Conservation (phyloP, 1,284 basidiomycete species). For the Wallemia ichthyophaga region DNA sequence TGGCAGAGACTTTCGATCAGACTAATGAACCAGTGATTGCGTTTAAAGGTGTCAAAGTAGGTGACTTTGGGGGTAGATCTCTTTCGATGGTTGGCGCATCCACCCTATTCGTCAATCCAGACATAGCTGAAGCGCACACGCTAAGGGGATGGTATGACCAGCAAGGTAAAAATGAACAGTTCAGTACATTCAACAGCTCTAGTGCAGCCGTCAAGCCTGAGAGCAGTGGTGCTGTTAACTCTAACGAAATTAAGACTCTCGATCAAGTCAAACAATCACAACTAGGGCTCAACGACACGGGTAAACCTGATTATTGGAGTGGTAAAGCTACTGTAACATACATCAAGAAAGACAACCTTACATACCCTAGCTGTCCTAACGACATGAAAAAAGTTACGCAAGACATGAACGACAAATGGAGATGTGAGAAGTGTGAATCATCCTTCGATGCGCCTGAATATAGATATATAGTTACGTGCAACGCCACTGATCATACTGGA, state of each 20-base stretch:
- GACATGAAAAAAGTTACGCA: slow-evolving; percentile 69
- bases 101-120: slow-evolving; percentile 56
- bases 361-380: slow-evolving; percentile 66
- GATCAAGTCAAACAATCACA: slow-evolving; percentile 52
- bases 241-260: slow-evolving; percentile 39
- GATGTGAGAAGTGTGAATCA: slow-evolving; percentile 78
- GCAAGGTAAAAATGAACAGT: slow-evolving; percentile 8
- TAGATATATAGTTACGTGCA: slow-evolving; percentile 71
- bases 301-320: slow-evolving; percentile 44
- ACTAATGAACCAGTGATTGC: slow-evolving; percentile 40
- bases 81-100: slow-evolving; percentile 38
- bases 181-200: slow-evolving; percentile 5
- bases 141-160: slow-evolving; percentile 57
- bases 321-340: slow-evolving; percentile 60
- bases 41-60: slow-evolving; percentile 81
- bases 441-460: slow-evolving; percentile 43
- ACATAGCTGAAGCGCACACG: slow-evolving; percentile 53
- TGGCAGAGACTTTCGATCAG: slow-evolving; percentile 52
- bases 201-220: slow-evolving; percentile 33
- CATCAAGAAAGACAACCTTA: slow-evolving; percentile 57
- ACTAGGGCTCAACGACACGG: slow-evolving; percentile 39
- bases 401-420: slow-evolving; percentile 33
- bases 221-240: slow-evolving; percentile 25
- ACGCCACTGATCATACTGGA: slow-evolving; percentile 60
- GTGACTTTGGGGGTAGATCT: slow-evolving; percentile 68